These are phyloP conservation scores for Botrytis pseudocinerea DNA, from an alignment of 2,329 filamentous ascomycete genomes.

Conservation along the genomic window DNA sequence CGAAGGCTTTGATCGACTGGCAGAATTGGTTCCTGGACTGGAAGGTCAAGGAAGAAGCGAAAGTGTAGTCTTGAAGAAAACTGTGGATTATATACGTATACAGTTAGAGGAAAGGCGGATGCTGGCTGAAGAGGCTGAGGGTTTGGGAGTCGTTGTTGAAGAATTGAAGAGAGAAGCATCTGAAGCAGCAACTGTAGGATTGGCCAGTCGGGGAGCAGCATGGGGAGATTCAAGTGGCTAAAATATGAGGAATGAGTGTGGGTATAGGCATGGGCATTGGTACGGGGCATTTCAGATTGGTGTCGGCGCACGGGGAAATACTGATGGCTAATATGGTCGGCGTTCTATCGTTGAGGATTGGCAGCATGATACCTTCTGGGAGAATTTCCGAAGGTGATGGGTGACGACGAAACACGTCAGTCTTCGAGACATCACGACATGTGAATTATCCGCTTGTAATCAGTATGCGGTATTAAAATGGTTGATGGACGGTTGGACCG, in stretches of 20 bases:
- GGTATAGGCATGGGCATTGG: neutral
- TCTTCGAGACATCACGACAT: neutral
- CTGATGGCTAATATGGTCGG: neutral
- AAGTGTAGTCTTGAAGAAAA: slow-evolving; percentile 63
- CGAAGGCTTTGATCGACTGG: slow-evolving; percentile 68
- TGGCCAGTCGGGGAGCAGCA: neutral
- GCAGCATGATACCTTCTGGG: slow-evolving; percentile 1
- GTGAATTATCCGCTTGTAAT: neutral
- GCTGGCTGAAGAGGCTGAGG: slow-evolving; percentile 52
- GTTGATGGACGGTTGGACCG: neutral
- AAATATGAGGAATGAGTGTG: neutral
- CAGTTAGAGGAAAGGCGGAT: slow-evolving; percentile 52
- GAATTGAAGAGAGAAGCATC: slow-evolving; percentile 33
- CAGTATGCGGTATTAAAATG: neutral
- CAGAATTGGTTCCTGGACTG: slow-evolving; percentile 67
- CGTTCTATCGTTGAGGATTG: slow-evolving; percentile 7
- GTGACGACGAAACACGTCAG: neutral
- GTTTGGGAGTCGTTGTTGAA: slow-evolving; percentile 49
- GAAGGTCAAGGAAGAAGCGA: slow-evolving; percentile 69
- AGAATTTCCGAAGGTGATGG: neutral
- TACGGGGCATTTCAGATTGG: neutral
- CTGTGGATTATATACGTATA: slow-evolving; percentile 54
- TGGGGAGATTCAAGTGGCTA: neutral
- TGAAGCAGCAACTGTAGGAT: neutral
- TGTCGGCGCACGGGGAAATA: neutral